Base-by-base conservation (phyloP, 75 land plant genomes). In the Sequoia sempervirens region DNA sequence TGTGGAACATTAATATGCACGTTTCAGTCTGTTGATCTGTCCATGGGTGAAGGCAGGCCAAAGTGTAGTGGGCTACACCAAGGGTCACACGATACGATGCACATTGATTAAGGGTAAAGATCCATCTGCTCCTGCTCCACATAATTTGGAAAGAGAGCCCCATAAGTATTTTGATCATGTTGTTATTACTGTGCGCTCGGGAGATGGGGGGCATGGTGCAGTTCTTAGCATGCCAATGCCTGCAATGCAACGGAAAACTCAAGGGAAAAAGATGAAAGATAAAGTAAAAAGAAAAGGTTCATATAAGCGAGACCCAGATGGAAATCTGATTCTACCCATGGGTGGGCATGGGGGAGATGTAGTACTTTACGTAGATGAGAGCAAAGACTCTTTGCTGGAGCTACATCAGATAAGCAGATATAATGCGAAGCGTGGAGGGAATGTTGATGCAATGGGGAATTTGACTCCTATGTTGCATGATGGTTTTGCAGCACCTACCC, bases 341-440 rank as follows among this genome's bases (percentile, higher is more conserved):
- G 99, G 96, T 75, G 99, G 99, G 28, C 96, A 91, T 83, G 98
- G 99, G n/a, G 99, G 96, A 3, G 98, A 96, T 87, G 95, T 96
- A 0, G 87, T 96, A 8, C 88, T 97, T 20, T 97, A 89, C 84
- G 98, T 98, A 4, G 96, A 96, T 83, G 98, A 93, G 88, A 87
- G 90, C 73, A 87, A 86, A 40, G 98, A 97, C 61, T 87, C 96
- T 20, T 75, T 97, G 45, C 80, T 97, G 90, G 96, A 91, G 28
- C 92, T 92, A 72, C 98, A 97, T 80, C 80, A 82, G 72, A 90
- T 90, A 73, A 88, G 84, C 15, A 84, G 99, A 46, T 88, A 91
- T 79, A 90, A 87, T 91, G 99, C 98, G 17, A 97, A 94, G 88
- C 90, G 99, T 41, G 99, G 99, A 12, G 95, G 95, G 12, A 92